Conservation (phyloP, 2,329 filamentous ascomycete genomes). For the Pestalotiopsis sp. region DNA sequence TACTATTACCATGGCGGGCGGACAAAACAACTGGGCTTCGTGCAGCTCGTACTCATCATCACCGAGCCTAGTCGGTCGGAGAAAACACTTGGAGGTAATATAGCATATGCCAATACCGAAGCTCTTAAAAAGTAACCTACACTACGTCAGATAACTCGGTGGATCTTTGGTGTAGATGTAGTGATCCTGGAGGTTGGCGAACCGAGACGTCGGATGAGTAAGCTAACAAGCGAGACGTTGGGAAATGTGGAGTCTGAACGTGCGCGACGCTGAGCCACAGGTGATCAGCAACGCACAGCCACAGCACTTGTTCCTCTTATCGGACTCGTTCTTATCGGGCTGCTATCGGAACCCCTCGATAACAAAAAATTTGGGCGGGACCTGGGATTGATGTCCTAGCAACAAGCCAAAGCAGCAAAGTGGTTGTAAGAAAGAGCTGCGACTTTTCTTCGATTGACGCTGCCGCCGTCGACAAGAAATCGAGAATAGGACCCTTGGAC, state of each 20-base stretch:
- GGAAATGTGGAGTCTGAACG: not conserved
- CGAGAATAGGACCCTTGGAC: not conserved
- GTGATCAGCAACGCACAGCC: not conserved
- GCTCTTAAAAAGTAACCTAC: not conserved
- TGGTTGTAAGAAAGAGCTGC: not conserved
- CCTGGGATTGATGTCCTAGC: not conserved
- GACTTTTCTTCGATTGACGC: not conserved
- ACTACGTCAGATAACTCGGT: not conserved
- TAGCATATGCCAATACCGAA: not conserved
- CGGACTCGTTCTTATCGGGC: not conserved
- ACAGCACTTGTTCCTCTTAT: not conserved
- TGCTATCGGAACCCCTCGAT: not conserved
- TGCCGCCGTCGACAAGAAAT: not conserved
- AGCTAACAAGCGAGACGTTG: not conserved
- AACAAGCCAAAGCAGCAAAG: not conserved
- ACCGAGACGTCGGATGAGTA: not conserved
- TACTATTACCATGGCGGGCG: not conserved
- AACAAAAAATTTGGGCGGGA: constrained; percentile 8
- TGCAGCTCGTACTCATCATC: too few relatives aligned
- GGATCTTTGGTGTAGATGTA: not conserved
- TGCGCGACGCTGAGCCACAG: not conserved
- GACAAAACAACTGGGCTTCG: too few relatives aligned
- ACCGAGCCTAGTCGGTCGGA: not conserved
- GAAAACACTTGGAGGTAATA: not conserved
- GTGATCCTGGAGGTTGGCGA: not conserved